phyloP scores from a whole-genome alignment of 805 yeast genomes.

The Clavispora fructus region DNA sequence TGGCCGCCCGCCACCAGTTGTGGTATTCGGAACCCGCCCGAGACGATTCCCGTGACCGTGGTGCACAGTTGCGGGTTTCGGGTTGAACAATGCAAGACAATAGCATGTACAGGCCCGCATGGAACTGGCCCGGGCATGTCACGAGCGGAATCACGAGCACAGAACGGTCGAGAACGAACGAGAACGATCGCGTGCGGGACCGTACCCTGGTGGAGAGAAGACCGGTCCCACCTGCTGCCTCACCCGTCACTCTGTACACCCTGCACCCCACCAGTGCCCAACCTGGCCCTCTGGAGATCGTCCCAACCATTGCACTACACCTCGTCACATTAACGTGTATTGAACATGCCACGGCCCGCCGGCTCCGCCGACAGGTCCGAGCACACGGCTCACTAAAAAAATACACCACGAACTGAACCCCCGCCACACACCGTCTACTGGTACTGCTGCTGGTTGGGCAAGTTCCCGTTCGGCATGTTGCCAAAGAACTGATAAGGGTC shows the following conservation, averaged over 20 bases:
- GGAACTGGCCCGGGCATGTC: neutral
- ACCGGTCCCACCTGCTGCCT: too few relatives aligned
- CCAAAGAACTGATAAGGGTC: slow-evolving; percentile 63
- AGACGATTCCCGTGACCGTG: neutral
- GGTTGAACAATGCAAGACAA: neutral
- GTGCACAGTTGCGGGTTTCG: neutral
- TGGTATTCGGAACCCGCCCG: neutral
- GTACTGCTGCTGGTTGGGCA: slow-evolving; percentile 50
- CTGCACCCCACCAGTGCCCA: too few relatives aligned
- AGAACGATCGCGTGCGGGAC: neutral
- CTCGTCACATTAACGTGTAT: neutral
- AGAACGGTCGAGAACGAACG: neutral
- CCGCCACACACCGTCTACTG: slow-evolving; percentile 27
- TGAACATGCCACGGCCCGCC: neutral
- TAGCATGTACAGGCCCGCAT: neutral
- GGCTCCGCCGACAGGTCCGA: neutral
- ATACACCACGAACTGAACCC: slow-evolving; percentile 1
- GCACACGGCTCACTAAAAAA: neutral
- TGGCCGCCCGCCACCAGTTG: too few relatives aligned
- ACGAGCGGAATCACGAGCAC: neutral
- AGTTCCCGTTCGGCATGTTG: slow-evolving; percentile 45
- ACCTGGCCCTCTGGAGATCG: too few relatives aligned
- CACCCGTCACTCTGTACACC: too few relatives aligned
- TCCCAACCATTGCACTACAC: neutral
- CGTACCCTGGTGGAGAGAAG: too few relatives aligned